Conservation (phyloP, 768 basidiomycete genomes). For the Amanita jacksonii region DNA sequence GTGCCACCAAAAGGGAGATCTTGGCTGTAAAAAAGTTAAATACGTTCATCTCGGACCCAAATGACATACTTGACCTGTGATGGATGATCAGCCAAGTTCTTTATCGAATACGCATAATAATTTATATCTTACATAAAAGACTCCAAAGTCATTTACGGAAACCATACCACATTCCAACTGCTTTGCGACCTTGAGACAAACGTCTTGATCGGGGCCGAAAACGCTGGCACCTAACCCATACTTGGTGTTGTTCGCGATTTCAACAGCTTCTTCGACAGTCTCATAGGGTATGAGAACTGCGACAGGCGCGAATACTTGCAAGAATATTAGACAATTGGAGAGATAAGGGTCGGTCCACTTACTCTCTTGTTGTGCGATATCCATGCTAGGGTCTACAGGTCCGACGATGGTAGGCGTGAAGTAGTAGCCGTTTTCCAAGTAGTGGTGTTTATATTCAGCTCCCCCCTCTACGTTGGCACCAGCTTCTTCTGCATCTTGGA, state of each 20-base stretch:
- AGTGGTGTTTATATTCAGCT: conserved; percentile 50
- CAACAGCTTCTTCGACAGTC: conserved; percentile 74
- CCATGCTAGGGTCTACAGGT: conserved; percentile 59
- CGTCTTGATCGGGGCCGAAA: conserved; percentile 77
- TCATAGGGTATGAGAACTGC: conserved; percentile 83
- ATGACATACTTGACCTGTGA: conserved; percentile 54
- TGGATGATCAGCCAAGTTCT: no score
- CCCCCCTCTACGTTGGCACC: conserved; percentile 70
- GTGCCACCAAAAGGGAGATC: conserved; percentile 92
- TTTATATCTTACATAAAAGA: conserved; percentile 59
- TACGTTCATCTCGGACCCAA: no score
- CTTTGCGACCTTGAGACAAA: conserved; percentile 74
- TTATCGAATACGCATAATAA: not conserved
- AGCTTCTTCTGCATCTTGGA: conserved; percentile 53
- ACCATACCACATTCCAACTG: conserved; percentile 94
- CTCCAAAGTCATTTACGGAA: conserved; percentile 89
- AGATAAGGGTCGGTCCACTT: conserved; percentile 21
- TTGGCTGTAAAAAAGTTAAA: conserved; percentile 47
- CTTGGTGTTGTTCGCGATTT: conserved; percentile 78
- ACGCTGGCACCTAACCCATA: conserved; percentile 93
- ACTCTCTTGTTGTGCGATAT: conserved; percentile 77
- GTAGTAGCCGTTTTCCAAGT: conserved; percentile 65
- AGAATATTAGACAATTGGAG: conserved; percentile 2
- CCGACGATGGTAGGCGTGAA: conserved; percentile 86
- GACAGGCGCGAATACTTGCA: conserved; percentile 84